phyloP scores from a whole-genome alignment of 1,284 basidiomycete species.

The Ganoderma sinense region DNA sequence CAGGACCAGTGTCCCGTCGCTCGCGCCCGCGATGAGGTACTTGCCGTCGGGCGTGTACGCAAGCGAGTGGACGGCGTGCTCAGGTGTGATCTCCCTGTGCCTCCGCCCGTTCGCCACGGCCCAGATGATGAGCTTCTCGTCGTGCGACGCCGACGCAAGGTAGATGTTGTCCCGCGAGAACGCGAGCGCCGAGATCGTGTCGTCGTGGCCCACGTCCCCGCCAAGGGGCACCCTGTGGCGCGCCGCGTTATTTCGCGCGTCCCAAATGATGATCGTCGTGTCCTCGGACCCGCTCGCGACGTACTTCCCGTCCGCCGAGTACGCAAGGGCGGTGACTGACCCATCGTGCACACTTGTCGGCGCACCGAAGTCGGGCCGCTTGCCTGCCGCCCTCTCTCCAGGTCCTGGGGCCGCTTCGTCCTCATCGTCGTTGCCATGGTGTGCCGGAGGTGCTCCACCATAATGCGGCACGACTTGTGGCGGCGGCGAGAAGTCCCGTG shows the following conservation, averaged over 20 bases:
- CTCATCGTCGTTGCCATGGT: background rate
- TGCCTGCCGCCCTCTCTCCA: background rate
- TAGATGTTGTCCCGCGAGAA: conserved; percentile 32
- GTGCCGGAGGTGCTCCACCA: background rate
- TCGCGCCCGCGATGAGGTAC: conserved; percentile 33
- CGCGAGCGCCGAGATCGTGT: conserved; percentile 26
- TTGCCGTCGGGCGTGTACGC: conserved; percentile 35
- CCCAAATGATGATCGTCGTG: conserved; percentile 35
- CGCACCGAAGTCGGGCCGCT: background rate
- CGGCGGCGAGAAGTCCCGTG: background rate
- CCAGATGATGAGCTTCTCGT: conserved; percentile 21
- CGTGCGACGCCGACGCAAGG: conserved; percentile 30
- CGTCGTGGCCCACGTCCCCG: conserved; percentile 17
- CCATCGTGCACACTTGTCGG: conserved; percentile 9
- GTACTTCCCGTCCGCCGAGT: conserved; percentile 30
- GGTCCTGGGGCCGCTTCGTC: background rate
- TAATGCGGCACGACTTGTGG: background rate
- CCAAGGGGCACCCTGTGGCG: conserved; percentile 7
- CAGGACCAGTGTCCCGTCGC: conserved; percentile 31
- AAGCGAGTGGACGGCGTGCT: conserved; percentile 25
- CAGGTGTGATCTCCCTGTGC: conserved; percentile 9
- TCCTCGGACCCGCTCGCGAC: conserved; percentile 35
- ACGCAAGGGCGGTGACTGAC: conserved; percentile 28
- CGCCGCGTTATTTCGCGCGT: conserved; percentile 6
- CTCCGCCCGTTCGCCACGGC: conserved; percentile 2